phyloP scores from a whole-genome alignment of 2,329 filamentous ascomycete species.

The Ceratocystis diversiconidia region DNA sequence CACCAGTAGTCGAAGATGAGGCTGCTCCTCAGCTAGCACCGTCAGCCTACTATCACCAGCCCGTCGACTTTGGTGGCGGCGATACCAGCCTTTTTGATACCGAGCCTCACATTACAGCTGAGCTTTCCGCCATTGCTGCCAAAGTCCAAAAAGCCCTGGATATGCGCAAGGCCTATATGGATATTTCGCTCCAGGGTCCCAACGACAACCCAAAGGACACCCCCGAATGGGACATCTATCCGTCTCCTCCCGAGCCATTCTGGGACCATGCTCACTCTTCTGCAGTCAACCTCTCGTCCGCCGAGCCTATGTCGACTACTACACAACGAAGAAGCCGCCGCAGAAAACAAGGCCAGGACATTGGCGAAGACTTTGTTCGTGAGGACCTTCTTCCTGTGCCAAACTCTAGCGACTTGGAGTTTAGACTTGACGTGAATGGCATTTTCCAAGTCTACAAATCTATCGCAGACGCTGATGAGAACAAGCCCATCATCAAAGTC shows the following conservation, averaged over 20 bases:
- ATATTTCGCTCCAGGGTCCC: conserved; percentile 65
- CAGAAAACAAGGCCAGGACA: conserved; percentile 76
- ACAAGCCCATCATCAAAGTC: conserved; percentile 62
- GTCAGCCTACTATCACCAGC: conserved; percentile 2
- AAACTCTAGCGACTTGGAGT: conserved; percentile 54
- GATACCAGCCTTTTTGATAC: conserved; percentile 45
- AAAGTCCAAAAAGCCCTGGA: conserved; percentile 87
- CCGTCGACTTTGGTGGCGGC: conserved; percentile 15
- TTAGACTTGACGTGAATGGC: conserved; percentile 64
- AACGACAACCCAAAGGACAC: conserved; percentile 81
- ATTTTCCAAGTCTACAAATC: conserved; percentile 88
- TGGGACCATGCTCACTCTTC: conserved; percentile 43
- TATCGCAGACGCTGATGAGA: conserved; percentile 39
- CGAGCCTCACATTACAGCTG: conserved; percentile 67
- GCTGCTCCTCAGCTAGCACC: neutral
- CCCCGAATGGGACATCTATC: conserved; percentile 74
- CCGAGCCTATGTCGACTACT: conserved; percentile 20
- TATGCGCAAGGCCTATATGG: conserved; percentile 75
- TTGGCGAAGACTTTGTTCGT: conserved; percentile 84
- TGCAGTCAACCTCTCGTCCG: conserved; percentile 13
- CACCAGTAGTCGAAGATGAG: conserved; percentile 4
- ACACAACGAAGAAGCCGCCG: conserved; percentile 21
- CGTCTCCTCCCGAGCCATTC: conserved; percentile 76
- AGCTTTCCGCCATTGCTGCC: conserved; percentile 73
- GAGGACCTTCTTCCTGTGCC: conserved; percentile 65